Conservation (phyloP, 192 early-diverging fungal genomes). For the Backusella mclennaniae region DNA sequence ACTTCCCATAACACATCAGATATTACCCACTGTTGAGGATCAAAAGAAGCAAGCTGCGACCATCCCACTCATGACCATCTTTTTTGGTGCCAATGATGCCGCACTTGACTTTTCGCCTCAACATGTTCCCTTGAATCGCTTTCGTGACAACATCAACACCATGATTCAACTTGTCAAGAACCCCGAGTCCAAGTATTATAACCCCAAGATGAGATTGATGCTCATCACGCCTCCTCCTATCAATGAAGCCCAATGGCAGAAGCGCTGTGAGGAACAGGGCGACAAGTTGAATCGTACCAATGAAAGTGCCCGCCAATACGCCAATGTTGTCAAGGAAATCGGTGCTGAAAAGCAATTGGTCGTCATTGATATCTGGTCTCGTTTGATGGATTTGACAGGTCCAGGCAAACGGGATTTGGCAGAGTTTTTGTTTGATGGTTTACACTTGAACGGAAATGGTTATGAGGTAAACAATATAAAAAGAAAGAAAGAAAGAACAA, state of each 20-base stretch:
- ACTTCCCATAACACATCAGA: conserved; percentile 47
- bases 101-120: conserved; percentile 44
- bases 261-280: conserved; percentile 29
- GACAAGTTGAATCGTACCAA: conserved; percentile 34
- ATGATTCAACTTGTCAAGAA: conserved; percentile 57
- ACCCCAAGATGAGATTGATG: conserved; percentile 61
- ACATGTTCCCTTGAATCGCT: conserved; percentile 62
- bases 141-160: conserved; percentile 54
- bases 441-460: conserved; percentile 55
- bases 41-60: conserved; percentile 18
- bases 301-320: conserved; percentile 49
- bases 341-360: conserved; percentile 39
- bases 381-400: conserved; percentile 40
- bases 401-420: conserved; percentile 15
- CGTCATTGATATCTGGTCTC: conserved; percentile 35
- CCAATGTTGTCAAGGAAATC: conserved; percentile 41
- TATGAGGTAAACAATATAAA: conserved; percentile 40
- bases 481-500: neutral
- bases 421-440: conserved; percentile 52
- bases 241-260: conserved; percentile 51
- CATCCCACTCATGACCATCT: conserved; percentile 65
- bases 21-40: conserved; percentile 46
- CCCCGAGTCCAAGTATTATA: conserved; percentile 49
- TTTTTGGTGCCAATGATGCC: conserved; percentile 85
- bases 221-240: conserved; percentile 72